Base-by-base conservation (phyloP, 805 yeast species). In the Candida sakaeoensis region DNA sequence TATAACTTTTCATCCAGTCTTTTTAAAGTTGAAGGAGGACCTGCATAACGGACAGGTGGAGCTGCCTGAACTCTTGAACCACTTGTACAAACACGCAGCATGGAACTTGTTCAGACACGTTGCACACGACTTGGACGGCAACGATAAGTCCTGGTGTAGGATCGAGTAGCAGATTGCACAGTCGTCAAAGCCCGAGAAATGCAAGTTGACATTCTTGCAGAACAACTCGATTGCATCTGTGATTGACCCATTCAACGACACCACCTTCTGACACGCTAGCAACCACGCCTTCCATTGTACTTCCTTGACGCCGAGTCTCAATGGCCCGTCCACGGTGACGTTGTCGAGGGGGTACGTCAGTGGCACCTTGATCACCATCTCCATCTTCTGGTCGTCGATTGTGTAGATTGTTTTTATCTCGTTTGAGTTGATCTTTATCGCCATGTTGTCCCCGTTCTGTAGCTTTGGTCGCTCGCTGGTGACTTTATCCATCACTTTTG, bases 111-210 rank as follows among this genome's bases (percentile, higher is more conserved):
- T 91, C 54, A 79, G 79, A 72, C 99, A 93, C 0, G 96, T 89
- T 12, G 83, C 70, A 63, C 99, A 93, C 2, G 74, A 74, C 62
- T 88, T 90, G 36, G 88, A 79, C 5, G 99, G 99, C 42, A 93
- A 72, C 6, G 95, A 83, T 52, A 85, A 86, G 54, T 89, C 96
- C 46, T 85, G 89, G 55, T 90, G 95, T 47, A 93, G 65, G 41
- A 91, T 83, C 12, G 95, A 85, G 60, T 93, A 93, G 60, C 99
- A 93, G 50, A 93, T 89, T 2, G 98, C 95, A 73, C 99, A 93
- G 44, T 91, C 98, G 53, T 88, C 96, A 48, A 87, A 89, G 0
- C 96, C 96, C 7, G 90, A 85, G 59, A 95, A 90, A 56, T 90
- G 95, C 51, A 85, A 70, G 40, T 79, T 75, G 38, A 88, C 89